Conservation (phyloP, 129 eudicot species). For the Daucus carota region DH1_v3.0 NC_030388.2:15917001-15917500, state of each 20-base stretch:
- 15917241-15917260: slow-evolving; percentile 44
- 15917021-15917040: slow-evolving; percentile 46
- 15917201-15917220: slow-evolving; percentile 31
- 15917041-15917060: slow-evolving; percentile 36
- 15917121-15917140: slow-evolving; percentile 62
- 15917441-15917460: not conserved
- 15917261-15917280: slow-evolving; percentile 28
- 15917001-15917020: slow-evolving; percentile 40
- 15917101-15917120: slow-evolving; percentile 44
- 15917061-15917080: slow-evolving; percentile 41
- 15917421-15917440: not conserved
- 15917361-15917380: not conserved
- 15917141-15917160: slow-evolving; percentile 44
- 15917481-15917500: too few relatives aligned
- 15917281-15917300: slow-evolving; percentile 23
- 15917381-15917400: not conserved
- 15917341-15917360: not conserved
- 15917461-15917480: not conserved
- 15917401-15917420: not conserved
- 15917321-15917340: slow-evolving; percentile 41
- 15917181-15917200: slow-evolving; percentile 40
- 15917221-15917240: slow-evolving; percentile 75
- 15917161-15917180: slow-evolving; percentile 34
- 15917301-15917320: slow-evolving; percentile 50
- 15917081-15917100: slow-evolving; percentile 32